A percentile compares a stretch with the other conserved stretches of the same genome.
Evolutionary conservation across 805 yeast genomes (phyloP).

Genomic region (Saccharomycopsis selenospora): DNA sequence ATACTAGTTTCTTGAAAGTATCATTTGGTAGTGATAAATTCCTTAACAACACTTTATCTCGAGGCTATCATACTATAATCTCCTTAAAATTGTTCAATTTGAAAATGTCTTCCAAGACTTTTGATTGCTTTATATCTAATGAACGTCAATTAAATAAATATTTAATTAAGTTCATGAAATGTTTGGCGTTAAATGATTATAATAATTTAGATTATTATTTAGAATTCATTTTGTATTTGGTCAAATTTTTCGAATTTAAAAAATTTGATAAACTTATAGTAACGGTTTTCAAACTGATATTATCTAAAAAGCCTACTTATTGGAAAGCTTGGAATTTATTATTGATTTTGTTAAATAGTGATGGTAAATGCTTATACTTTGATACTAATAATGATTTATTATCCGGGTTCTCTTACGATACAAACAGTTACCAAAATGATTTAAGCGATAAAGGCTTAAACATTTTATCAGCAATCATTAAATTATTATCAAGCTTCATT

Average conservation of each 20-base stretch:
- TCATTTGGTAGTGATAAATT: not conserved
- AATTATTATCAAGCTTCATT: not conserved
- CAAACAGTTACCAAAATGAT: not conserved
- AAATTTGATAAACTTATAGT: conserved; percentile 7
- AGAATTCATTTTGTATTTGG: conserved; percentile 4
- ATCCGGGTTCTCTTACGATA: not conserved
- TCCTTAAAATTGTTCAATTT: conserved; percentile 9
- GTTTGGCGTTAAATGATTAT: conserved; percentile 12
- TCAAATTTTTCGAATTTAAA: conserved; percentile 14
- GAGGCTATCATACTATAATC: conserved; percentile 11
- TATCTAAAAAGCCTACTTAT: conserved; percentile 7
- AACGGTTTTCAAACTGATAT: conserved; percentile 7
- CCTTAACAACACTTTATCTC: conserved; percentile 8
- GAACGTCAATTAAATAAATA: not conserved
- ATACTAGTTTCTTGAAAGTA: conserved; percentile 2
- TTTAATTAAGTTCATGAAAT: conserved; percentile 6
- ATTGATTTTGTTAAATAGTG: conserved; percentile 15
- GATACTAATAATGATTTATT: not conserved
- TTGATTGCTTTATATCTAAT: not conserved
- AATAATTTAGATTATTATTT: conserved; percentile 11
- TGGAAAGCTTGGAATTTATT: conserved; percentile 20
- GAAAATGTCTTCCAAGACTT: conserved; percentile 1
- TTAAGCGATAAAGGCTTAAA: not conserved
- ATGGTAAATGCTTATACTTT: too few relatives aligned
- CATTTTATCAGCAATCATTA: not conserved